phyloP scores from a whole-genome alignment of 2,329 filamentous ascomycete genomes.

The Pseudofabraea citricarpa region DNA sequence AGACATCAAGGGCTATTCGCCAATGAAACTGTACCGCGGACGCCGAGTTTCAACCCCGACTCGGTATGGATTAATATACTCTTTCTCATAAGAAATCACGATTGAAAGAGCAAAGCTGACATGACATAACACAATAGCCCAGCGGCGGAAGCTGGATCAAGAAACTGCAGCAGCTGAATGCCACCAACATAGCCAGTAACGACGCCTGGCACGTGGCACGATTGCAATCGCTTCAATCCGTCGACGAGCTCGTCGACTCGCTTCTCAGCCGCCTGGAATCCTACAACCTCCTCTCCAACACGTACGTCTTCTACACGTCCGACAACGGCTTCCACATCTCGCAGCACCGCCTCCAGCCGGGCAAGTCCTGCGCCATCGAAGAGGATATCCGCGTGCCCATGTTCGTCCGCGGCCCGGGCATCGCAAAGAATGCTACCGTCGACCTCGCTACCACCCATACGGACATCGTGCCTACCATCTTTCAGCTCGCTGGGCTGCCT shows the following conservation, averaged over 20 bases:
- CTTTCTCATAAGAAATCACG: neutral
- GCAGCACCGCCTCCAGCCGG: constrained; percentile 45
- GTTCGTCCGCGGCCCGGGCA: constrained; percentile 52
- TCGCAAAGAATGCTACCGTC: constrained; percentile 27
- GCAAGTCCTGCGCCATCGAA: constrained; percentile 45
- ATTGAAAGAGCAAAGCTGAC: neutral
- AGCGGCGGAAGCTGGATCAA: constrained; percentile 43
- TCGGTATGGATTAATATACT: constrained; percentile 32
- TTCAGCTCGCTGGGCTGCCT: constrained; percentile 22
- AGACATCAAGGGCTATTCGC: constrained; percentile 59
- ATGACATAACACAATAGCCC: constrained; percentile 20
- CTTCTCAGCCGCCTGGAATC: constrained; percentile 38
- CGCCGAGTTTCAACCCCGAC: constrained; percentile 61
- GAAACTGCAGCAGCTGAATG: constrained; percentile 34
- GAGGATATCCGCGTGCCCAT: constrained; percentile 48
- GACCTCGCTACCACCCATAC: constrained; percentile 35
- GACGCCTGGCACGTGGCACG: constrained; percentile 48
- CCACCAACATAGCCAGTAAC: constrained; percentile 38
- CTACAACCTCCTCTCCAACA: constrained; percentile 32
- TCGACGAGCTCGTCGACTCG: constrained; percentile 49
- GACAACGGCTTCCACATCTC: constrained; percentile 49
- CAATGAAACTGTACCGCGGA: constrained; percentile 54
- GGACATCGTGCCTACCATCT: constrained; percentile 41
- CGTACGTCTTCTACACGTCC: constrained; percentile 57
- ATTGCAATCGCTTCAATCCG: constrained; percentile 45